Conservation (phyloP, 768 basidiomycete genomes). For the Stropharia rugosoannulata region DNA sequence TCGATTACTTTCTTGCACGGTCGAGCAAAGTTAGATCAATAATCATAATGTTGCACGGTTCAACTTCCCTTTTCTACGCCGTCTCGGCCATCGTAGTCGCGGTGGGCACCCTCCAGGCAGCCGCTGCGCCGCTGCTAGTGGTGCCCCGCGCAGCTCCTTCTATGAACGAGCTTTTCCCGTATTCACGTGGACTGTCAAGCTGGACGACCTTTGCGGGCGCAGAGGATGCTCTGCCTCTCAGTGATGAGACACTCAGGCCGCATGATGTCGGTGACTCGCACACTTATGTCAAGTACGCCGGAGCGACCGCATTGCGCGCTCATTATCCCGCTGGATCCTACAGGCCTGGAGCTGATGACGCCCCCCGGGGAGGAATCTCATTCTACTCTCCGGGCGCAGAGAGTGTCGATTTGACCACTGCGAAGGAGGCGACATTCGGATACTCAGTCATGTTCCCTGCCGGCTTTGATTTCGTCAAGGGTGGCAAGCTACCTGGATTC, state of each 20-base stretch:
- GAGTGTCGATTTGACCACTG: constrained; percentile 51
- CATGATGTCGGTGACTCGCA: constrained; percentile 36
- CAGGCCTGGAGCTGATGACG: constrained; percentile 36
- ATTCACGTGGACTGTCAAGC: constrained; percentile 1
- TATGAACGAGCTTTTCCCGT: neutral
- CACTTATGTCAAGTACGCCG: constrained; percentile 39
- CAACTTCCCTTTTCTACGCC: constrained; percentile 1
- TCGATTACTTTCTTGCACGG: constrained; percentile 5
- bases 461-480: constrained; percentile 61
- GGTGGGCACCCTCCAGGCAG: neutral
- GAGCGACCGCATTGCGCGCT: constrained; percentile 53
- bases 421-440: constrained; percentile 66
- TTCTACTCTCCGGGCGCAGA: constrained; percentile 67
- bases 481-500: constrained; percentile 73
- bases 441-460: constrained; percentile 61
- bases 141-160: constrained; percentile 2
- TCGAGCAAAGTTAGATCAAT: constrained; percentile 2
- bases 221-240: constrained; percentile 34
- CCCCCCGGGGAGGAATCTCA: constrained; percentile 61
- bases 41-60: constrained; percentile 3
- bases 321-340: constrained; percentile 58
- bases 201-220: constrained; percentile 46
- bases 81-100: constrained; percentile 1
- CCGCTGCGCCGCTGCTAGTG: constrained; percentile 1
- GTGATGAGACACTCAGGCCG: constrained; percentile 43